Percentiles rank a stretch among this genome's conserved stretches.
Conservation (phyloP, 257 asterid species). For the Scutellaria baicalensis region DNA sequence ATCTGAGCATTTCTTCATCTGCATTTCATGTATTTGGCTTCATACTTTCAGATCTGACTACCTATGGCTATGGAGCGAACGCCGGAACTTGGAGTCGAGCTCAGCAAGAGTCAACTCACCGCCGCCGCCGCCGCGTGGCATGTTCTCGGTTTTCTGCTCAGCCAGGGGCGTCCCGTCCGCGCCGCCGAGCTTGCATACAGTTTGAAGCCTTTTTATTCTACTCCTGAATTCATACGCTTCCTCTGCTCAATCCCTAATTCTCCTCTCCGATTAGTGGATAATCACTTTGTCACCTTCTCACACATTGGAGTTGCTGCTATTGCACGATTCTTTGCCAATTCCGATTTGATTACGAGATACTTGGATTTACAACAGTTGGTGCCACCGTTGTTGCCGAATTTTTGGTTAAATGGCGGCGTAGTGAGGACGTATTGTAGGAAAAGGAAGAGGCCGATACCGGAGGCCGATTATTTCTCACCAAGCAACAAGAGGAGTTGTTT, state of each 20-base stretch:
- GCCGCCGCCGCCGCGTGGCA: constrained; percentile 47
- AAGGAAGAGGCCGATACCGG: constrained; percentile 40
- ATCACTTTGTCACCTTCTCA: constrained; percentile 46
- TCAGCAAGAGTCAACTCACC: constrained; percentile 13
- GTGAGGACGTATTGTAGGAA: constrained; percentile 38
- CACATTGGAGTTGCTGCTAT: constrained; percentile 32
- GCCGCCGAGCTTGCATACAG: constrained; percentile 40
- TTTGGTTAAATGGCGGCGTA: neutral
- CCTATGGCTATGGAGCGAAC: constrained; percentile 36
- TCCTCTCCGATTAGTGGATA: constrained; percentile 39
- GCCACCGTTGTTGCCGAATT: constrained; percentile 13
- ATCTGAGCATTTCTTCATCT: neutral
- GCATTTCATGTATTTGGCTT: neutral
- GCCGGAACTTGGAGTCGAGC: constrained; percentile 16
- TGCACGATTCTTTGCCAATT: constrained; percentile 26
- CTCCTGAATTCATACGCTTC: constrained; percentile 38
- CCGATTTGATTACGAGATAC: constrained; percentile 2
- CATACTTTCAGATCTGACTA: constrained; percentile 30
- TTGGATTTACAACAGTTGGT: constrained; percentile 13
- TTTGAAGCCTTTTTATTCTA: constrained; percentile 19
- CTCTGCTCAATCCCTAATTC: constrained; percentile 64
- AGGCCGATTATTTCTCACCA: constrained; percentile 14
- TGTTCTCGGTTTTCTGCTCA: constrained; percentile 42
- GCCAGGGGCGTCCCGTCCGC: constrained; percentile 37
- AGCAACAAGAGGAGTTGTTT: constrained; percentile 18